Evolutionary conservation across 2,329 filamentous ascomycete species (phyloP).

Genomic region (Cryphonectria parasitica): DNA sequence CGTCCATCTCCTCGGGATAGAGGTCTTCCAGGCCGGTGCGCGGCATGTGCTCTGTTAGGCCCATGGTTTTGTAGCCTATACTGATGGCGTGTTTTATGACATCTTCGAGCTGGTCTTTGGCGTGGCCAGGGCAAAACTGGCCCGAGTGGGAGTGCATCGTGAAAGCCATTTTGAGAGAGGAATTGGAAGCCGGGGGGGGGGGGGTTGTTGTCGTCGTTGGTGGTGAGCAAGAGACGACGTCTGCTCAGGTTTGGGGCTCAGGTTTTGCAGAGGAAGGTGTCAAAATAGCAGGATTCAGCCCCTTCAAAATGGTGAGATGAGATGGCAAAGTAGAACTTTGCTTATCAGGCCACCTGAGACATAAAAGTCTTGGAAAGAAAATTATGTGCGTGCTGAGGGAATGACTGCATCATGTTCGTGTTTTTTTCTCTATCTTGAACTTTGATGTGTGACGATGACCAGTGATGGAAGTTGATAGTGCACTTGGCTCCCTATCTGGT

Average conservation of each 20-base stretch:
- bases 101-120: conserved; percentile 81
- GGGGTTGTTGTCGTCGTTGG: background rate
- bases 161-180: conserved; percentile 72
- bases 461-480: background rate
- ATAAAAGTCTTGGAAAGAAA: background rate
- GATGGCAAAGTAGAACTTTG: background rate
- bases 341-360: conserved; percentile 5
- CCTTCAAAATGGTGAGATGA: background rate
- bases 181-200: no score
- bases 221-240: background rate
- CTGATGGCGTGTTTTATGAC: conserved; percentile 79
- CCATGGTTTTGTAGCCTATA: conserved; percentile 80
- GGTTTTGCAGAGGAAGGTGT: background rate
- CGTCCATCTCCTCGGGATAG: conserved; percentile 82
- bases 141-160: conserved; percentile 98
- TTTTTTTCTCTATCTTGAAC: background rate
- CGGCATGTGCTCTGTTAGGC: conserved; percentile 94
- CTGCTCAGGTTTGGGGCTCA: background rate
- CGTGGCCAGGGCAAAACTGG: conserved; percentile 93
- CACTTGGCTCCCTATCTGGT: background rate
- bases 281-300: background rate
- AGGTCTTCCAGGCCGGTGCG: conserved; percentile 73
- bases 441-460: background rate
- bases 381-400: background rate
- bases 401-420: conserved; percentile 8